Conservation (phyloP, 352 stramenopile genomes). For the Globisporangium recalcitrans region DNA sequence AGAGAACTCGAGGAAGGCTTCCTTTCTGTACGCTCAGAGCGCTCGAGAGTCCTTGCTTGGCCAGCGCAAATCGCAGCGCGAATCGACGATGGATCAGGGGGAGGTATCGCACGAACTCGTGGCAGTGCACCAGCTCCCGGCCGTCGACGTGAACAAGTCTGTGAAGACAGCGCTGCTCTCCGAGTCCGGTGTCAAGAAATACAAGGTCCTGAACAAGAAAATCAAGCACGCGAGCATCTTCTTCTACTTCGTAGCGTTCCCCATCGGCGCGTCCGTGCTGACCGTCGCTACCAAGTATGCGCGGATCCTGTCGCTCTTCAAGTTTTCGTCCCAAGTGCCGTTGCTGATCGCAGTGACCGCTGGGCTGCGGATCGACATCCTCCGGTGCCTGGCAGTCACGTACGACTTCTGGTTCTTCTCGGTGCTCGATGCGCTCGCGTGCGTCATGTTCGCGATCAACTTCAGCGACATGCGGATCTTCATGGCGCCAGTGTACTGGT, state of each 20-base stretch:
- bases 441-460: slow-evolving; percentile 14
- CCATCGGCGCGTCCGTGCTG: slow-evolving; percentile 3
- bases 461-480: slow-evolving; percentile 18
- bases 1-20: neutral
- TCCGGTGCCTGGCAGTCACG: slow-evolving; percentile 9
- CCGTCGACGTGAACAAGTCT: slow-evolving; percentile 1
- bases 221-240: neutral
- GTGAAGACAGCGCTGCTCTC: slow-evolving; percentile 4
- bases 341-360: neutral
- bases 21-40: neutral
- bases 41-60: neutral
- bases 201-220: neutral
- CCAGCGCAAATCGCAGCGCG: neutral
- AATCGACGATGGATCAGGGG: neutral
- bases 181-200: neutral
- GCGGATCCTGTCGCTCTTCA: slow-evolving; percentile 1
- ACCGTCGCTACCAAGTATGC: slow-evolving; percentile 2
- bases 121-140: neutral
- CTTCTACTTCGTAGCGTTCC: slow-evolving; percentile 4
- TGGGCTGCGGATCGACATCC: neutral
- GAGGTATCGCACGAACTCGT: neutral
- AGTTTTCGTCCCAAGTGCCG: neutral
- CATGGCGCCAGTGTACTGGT: slow-evolving; percentile 15
- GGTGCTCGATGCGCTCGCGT: slow-evolving; percentile 13
- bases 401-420: slow-evolving; percentile 45